A percentile compares a stretch with the other conserved stretches of the same genome.
Conservation (phyloP, 192 early-diverging fungal genomes). For the Umbelopsis ramanniana region DNA sequence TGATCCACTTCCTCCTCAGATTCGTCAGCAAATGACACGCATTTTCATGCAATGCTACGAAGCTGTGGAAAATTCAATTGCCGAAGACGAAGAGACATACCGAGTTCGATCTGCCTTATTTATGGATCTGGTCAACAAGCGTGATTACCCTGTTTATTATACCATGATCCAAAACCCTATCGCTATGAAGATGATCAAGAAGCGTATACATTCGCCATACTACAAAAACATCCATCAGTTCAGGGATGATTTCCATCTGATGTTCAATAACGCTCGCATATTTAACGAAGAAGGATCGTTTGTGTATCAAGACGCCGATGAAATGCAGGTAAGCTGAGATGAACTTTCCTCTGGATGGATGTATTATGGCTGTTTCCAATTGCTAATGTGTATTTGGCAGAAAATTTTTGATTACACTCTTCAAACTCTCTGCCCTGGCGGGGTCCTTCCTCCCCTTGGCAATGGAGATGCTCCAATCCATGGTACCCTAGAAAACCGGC, state of each 20-base stretch:
- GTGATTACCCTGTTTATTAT: conserved; percentile 90
- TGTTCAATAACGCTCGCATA: conserved; percentile 91
- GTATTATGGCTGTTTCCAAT: no score
- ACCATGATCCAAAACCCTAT: conserved; percentile 87
- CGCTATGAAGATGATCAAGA: conserved; percentile 85
- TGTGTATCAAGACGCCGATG: conserved; percentile 87
- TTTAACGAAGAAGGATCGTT: conserved; percentile 93
- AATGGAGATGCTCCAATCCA: conserved; percentile 22
- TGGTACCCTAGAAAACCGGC: conserved; percentile 42
- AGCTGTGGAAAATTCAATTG: conserved; percentile 61
- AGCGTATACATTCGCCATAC: conserved; percentile 67
- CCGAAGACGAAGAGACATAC: conserved; percentile 50
- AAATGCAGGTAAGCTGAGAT: conserved; percentile 49
- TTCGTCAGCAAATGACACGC: conserved; percentile 59
- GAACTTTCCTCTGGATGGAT: no score
- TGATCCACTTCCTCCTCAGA: conserved; percentile 54
- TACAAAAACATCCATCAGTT: conserved; percentile 74
- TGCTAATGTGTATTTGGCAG: no score
- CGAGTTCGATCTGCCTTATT: conserved; percentile 80
- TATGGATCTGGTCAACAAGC: conserved; percentile 69
- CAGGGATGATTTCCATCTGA: conserved; percentile 79
- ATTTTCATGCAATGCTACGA: conserved; percentile 64
- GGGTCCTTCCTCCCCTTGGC: conserved; percentile 33
- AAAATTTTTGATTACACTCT: conserved; percentile 46
- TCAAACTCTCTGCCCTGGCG: conserved; percentile 46